Conservation (phyloP, 1,284 basidiomycete species). For the Ceratobasidium sp. region DNA sequence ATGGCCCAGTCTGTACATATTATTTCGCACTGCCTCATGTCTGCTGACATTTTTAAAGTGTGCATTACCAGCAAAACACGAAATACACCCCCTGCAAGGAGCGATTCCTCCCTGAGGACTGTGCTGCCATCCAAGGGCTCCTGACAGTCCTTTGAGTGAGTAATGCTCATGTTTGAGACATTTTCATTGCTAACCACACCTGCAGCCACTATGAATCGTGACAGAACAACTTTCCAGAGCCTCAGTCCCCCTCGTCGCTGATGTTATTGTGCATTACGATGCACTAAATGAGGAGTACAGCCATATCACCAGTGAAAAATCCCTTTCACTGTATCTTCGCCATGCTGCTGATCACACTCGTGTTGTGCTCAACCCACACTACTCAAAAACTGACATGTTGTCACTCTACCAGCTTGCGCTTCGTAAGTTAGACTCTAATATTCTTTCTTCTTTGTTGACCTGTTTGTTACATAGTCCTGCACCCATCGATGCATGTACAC, state of each 20-base stretch:
- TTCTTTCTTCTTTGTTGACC: neutral
- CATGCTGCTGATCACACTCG: too few relatives aligned
- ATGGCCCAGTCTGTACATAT: neutral
- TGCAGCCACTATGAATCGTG: neutral
- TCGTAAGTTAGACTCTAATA: neutral
- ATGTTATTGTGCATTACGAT: too few relatives aligned
- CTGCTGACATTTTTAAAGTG: neutral
- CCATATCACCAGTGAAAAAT: neutral
- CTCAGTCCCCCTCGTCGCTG: too few relatives aligned
- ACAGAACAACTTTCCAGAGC: too few relatives aligned
- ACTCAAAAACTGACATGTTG: neutral
- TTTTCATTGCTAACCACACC: too few relatives aligned
- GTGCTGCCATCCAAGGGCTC: too few relatives aligned
- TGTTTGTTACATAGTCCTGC: neutral
- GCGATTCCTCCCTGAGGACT: neutral
- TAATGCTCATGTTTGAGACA: too few relatives aligned
- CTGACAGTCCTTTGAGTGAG: too few relatives aligned
- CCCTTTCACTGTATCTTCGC: neutral
- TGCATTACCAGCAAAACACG: neutral
- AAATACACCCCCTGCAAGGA: neutral
- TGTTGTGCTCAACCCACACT: slow-evolving; percentile 4
- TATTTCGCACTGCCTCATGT: neutral
- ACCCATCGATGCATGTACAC: neutral
- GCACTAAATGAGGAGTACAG: too few relatives aligned
- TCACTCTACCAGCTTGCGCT: slow-evolving; percentile 1